Evolutionary conservation across 2,329 filamentous ascomycete species (phyloP).

Genomic region (Aureobasidium zeae): DNA sequence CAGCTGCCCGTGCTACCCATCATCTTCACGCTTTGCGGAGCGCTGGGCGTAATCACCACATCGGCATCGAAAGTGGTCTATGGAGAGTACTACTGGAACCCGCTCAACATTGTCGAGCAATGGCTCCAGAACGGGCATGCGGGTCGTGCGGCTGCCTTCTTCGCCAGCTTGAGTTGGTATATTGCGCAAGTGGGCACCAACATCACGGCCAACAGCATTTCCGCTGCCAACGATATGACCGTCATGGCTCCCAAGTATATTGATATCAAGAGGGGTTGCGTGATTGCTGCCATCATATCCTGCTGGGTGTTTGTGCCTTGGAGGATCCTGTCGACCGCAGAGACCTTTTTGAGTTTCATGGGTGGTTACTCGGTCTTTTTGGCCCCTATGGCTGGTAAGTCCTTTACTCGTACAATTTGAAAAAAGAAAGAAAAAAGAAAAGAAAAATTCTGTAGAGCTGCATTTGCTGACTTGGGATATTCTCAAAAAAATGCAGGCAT

Average conservation of each 20-base stretch:
- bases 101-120: slow-evolving; percentile 29
- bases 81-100: slow-evolving; percentile 36
- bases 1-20: slow-evolving; percentile 38
- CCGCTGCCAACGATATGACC: slow-evolving; percentile 45
- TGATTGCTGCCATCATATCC: slow-evolving; percentile 39
- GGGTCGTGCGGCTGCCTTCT: slow-evolving; percentile 28
- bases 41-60: slow-evolving; percentile 51
- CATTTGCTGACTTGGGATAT: neutral
- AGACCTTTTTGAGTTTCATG: slow-evolving; percentile 50
- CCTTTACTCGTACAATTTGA: no score
- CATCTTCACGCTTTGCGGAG: slow-evolving; percentile 39
- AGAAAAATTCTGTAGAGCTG: no score
- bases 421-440: no score
- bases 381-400: slow-evolving; percentile 47
- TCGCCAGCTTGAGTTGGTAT: slow-evolving; percentile 38
- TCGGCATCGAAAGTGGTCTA: slow-evolving; percentile 46
- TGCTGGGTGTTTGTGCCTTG: slow-evolving; percentile 53
- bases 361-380: slow-evolving; percentile 56
- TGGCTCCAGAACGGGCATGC: slow-evolving; percentile 23
- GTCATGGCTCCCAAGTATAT: slow-evolving; percentile 45
- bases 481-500: slow-evolving; percentile 32
- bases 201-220: slow-evolving; percentile 45
- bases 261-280: slow-evolving; percentile 34
- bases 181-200: slow-evolving; percentile 44
- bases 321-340: slow-evolving; percentile 54